phyloP scores from a whole-genome alignment of 192 early-diverging fungal species.

The Coemansia javaensis region DNA sequence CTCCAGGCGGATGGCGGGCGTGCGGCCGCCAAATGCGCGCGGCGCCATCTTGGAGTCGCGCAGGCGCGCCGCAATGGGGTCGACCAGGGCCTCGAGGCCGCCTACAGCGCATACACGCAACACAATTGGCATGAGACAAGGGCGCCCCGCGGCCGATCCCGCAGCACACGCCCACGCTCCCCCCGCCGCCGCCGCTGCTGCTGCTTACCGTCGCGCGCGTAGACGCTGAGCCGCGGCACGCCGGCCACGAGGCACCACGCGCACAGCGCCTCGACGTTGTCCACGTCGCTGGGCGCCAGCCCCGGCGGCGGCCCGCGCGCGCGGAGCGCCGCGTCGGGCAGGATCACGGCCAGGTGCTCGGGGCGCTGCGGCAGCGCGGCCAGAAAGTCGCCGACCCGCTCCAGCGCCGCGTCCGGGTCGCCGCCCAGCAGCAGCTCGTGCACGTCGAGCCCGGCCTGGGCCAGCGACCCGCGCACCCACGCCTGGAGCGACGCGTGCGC shows the following conservation, averaged over 20 bases:
- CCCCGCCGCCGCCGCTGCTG: too few relatives aligned
- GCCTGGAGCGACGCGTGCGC: conserved; percentile 35
- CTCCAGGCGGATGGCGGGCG: conserved; percentile 23
- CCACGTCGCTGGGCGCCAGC: conserved; percentile 10
- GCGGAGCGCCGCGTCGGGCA: conserved; percentile 12
- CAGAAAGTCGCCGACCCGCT: conserved; percentile 21
- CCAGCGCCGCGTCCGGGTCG: conserved; percentile 20
- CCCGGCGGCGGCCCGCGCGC: background rate
- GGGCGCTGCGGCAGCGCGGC: conserved; percentile 38
- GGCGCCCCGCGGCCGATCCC: too few relatives aligned
- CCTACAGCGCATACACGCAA: conserved; percentile 7
- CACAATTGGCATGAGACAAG: too few relatives aligned
- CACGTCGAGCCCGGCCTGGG: conserved; percentile 33
- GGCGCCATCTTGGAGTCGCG: conserved; percentile 35
- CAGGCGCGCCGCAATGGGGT: conserved; percentile 25
- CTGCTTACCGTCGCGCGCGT: conserved; percentile 31
- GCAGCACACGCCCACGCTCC: too few relatives aligned
- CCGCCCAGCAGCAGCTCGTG: conserved; percentile 31
- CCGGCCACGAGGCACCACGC: conserved; percentile 33
- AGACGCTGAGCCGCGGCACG: conserved; percentile 34
- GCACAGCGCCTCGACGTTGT: conserved; percentile 35
- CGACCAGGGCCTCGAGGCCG: conserved; percentile 9
- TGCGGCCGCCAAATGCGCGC: conserved; percentile 20
- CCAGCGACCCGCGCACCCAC: conserved; percentile 39
- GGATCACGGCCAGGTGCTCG: conserved; percentile 30